Evolutionary conservation across 2,329 filamentous ascomycete species (phyloP), one percentile per base, ranked within the genome.

Genomic region (Daldinia sp.): DNA sequence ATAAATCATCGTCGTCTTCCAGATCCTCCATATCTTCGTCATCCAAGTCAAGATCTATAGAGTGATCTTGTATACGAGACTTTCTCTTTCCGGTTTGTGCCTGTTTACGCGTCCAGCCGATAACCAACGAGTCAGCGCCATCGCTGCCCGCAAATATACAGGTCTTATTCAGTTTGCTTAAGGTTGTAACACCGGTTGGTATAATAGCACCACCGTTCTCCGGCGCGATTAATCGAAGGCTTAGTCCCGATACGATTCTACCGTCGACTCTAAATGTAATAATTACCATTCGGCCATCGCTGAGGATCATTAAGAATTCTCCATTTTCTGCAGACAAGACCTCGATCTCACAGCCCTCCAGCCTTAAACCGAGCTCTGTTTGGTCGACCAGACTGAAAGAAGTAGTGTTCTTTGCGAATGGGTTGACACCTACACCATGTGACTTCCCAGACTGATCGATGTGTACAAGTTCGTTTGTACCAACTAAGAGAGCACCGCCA

Each of bases 371-470:
- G 50, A 98, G 84, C 51, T 93, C 88, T 0, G 93, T 92, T 80
- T 98, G 95, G 78, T 99, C 96, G 4, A 88, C 87, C 78, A 99
- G 89, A 57, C 91, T 88, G 75, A 98, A 98, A 0, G 91, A 88
- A 1, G 95, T 97, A 70, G 89, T 88, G 68, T 92, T 88, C 78
- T 90, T 93, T 4, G 94, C 91, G 81, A 97, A 97, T 37, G 93
- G 88, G 76, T 99, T 99, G 71, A 99, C 93, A 3, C 92, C 95
- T 65, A 98, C 92, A 1, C 94, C 95, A 75, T 93, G 97, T 12
- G 94, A 88, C 79, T 97, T 98, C 33, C 96, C 96, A 10, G 93
- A 93, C 83, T 99, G 96, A 77, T 98, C 95, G 72, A 99, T 90
- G 79, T 99, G 96, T 67, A 99, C 92, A 69, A 99, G 81, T 77